Conservation (phyloP, 495 filamentous ascomycete species). For the Bacidia rubella region DNA sequence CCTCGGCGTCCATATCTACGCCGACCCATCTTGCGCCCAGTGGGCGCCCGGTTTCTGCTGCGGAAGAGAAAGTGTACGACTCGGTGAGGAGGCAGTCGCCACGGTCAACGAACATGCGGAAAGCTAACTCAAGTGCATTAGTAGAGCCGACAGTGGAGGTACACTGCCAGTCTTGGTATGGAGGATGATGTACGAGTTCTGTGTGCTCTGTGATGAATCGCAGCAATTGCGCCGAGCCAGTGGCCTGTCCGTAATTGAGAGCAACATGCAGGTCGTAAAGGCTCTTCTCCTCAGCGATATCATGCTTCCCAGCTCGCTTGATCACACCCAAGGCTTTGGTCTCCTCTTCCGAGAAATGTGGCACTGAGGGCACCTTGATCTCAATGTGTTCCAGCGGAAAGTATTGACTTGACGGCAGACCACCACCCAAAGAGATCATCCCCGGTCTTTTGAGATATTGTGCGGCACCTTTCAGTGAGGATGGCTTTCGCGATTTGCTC, state of each 20-base stretch:
- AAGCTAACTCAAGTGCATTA: constrained; percentile 57
- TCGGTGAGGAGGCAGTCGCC: constrained; percentile 68
- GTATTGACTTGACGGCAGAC: constrained; percentile 74
- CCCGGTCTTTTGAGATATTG: constrained; percentile 57
- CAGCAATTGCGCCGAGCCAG: constrained; percentile 72
- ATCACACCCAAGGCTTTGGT: constrained; percentile 38
- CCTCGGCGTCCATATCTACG: constrained; percentile 66
- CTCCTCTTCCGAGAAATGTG: constrained; percentile 55
- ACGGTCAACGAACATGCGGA: constrained; percentile 63
- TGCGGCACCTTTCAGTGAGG: constrained; percentile 59
- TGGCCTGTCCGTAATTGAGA: constrained; percentile 81
- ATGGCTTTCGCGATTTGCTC: constrained; percentile 30
- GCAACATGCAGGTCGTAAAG: constrained; percentile 66
- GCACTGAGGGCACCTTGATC: constrained; percentile 52
- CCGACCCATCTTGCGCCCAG: constrained; percentile 60
- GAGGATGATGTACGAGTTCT: constrained; percentile 60
- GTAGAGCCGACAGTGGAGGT: constrained; percentile 66
- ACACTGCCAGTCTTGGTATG: constrained; percentile 76
- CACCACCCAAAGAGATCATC: constrained; percentile 81
- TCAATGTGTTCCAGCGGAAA: constrained; percentile 68
- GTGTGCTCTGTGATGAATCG: constrained; percentile 90
- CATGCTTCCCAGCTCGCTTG: constrained; percentile 67
- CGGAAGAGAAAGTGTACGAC: constrained; percentile 73
- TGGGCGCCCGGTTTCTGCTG: constrained; percentile 67
- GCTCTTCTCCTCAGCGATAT: constrained; percentile 51